Evolutionary conservation across 2,329 filamentous ascomycete genomes (phyloP).

Genomic region (Exophiala phaeomuriformis): DNA sequence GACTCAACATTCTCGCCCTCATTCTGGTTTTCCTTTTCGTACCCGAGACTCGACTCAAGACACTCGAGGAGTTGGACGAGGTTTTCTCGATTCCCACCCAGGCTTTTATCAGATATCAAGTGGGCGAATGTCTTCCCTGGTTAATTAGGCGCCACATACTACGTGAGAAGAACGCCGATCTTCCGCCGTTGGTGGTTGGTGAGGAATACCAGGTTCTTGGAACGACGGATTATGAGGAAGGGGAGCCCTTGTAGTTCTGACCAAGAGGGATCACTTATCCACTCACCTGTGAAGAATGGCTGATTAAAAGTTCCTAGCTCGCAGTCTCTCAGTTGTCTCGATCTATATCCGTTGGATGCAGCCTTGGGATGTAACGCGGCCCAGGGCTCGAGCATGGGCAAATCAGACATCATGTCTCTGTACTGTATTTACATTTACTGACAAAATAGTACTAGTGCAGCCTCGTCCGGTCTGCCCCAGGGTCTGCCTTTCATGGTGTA

Average conservation of each 20-base stretch:
- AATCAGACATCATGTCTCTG: background rate
- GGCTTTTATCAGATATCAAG: constrained; percentile 49
- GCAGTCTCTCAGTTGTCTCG: no score
- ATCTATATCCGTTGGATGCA: no score
- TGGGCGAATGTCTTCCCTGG: constrained; percentile 49
- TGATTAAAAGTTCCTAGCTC: no score
- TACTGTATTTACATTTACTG: background rate
- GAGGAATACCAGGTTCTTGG: constrained; percentile 15
- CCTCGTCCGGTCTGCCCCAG: background rate
- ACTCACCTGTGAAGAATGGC: no score
- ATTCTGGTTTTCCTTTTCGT: constrained; percentile 53
- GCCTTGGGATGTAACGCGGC: no score
- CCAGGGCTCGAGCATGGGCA: background rate
- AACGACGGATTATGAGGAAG: constrained; percentile 3
- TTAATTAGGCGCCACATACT: constrained; percentile 52
- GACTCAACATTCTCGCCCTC: constrained; percentile 51
- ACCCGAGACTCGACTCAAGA: constrained; percentile 46
- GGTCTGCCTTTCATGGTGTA: background rate
- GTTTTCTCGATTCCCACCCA: constrained; percentile 41
- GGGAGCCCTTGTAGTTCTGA: background rate
- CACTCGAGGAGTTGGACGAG: constrained; percentile 47
- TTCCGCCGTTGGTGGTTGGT: constrained; percentile 38
- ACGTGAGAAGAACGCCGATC: constrained; percentile 38
- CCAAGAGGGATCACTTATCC: background rate
- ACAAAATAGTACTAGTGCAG: background rate